Evolutionary conservation across 2,329 filamentous ascomycete species (phyloP).

Genomic region (Penicillium rolfsii): DNA sequence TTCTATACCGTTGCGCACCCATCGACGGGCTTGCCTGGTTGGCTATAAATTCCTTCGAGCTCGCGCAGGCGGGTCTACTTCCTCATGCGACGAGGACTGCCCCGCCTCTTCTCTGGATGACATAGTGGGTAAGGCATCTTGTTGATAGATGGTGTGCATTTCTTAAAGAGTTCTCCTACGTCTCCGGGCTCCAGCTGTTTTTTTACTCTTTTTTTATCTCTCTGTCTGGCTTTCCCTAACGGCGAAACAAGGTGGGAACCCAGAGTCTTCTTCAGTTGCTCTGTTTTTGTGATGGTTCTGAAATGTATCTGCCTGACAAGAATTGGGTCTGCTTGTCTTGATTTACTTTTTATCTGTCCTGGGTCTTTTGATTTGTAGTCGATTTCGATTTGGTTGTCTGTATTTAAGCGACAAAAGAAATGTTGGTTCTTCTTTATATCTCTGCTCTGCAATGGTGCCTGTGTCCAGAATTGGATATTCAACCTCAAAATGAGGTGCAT

Average conservation of each 20-base stretch:
- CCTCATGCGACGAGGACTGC: not conserved
- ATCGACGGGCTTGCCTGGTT: slow-evolving; percentile 2
- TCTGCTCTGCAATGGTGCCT: not conserved
- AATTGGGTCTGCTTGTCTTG: slow-evolving; percentile 21
- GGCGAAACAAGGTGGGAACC: slow-evolving; percentile 20
- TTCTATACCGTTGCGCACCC: not conserved
- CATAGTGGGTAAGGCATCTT: slow-evolving; percentile 34
- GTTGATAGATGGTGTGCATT: slow-evolving; percentile 39
- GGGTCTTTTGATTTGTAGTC: slow-evolving; percentile 25
- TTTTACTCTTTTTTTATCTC: slow-evolving; percentile 5
- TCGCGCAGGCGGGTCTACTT: not conserved
- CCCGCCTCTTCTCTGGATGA: slow-evolving; percentile 21
- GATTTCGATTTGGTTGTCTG: slow-evolving; percentile 30
- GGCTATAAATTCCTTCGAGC: not conserved
- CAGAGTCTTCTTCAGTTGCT: slow-evolving; percentile 5
- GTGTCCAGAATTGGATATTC: not conserved
- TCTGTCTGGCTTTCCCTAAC: slow-evolving; percentile 11
- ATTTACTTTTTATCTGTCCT: slow-evolving; percentile 13
- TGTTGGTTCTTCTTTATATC: slow-evolving; percentile 12
- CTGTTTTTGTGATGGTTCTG: slow-evolving; percentile 12
- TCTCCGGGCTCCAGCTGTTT: slow-evolving; percentile 8
- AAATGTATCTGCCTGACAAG: slow-evolving; percentile 16
- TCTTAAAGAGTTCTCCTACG: slow-evolving; percentile 13
- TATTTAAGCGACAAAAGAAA: slow-evolving; percentile 39
- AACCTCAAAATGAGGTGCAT: not conserved